phyloP scores from a whole-genome alignment of 768 basidiomycete genomes.

The Punctularia strigosozonata region DNA sequence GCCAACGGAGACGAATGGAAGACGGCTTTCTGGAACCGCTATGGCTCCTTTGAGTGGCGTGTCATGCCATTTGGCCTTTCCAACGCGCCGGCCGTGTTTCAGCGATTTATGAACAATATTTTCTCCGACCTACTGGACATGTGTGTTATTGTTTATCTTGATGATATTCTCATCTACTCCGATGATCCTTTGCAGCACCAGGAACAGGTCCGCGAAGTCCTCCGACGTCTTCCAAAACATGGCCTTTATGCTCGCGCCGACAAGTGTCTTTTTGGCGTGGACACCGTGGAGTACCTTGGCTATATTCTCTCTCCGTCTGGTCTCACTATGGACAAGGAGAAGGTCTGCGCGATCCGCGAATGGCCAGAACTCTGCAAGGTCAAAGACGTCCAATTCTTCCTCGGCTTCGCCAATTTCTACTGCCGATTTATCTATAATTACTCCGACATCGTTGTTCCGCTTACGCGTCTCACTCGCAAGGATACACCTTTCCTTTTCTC shows the following conservation, averaged over 20 bases:
- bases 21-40: not conserved
- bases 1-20: not conserved
- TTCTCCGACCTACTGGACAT: too few species aligned
- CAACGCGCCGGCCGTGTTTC: not conserved
- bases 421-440: conserved; percentile 26
- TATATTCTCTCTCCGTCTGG: conserved; percentile 7
- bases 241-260: too few species aligned
- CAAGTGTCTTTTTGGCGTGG: conserved; percentile 9
- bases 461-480: not conserved
- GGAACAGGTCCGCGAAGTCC: not conserved
- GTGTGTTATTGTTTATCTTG: not conserved
- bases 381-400: conserved; percentile 25
- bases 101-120: not conserved
- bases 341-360: conserved; percentile 11
- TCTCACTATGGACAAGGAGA: not conserved
- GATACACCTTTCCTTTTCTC: too few species aligned
- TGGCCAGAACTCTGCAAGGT: conserved; percentile 25
- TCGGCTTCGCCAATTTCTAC: conserved; percentile 37
- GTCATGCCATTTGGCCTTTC: not conserved
- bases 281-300: conserved; percentile 11
- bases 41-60: not conserved
- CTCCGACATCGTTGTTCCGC: conserved; percentile 6
- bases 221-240: not conserved
- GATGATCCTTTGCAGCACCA: not conserved
- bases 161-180: not conserved